A percentile compares a stretch with the other conserved stretches of the same genome.
Conservation (phyloP, 2,329 filamentous ascomycete genomes). For the Apiospora malaysiana region DNA sequence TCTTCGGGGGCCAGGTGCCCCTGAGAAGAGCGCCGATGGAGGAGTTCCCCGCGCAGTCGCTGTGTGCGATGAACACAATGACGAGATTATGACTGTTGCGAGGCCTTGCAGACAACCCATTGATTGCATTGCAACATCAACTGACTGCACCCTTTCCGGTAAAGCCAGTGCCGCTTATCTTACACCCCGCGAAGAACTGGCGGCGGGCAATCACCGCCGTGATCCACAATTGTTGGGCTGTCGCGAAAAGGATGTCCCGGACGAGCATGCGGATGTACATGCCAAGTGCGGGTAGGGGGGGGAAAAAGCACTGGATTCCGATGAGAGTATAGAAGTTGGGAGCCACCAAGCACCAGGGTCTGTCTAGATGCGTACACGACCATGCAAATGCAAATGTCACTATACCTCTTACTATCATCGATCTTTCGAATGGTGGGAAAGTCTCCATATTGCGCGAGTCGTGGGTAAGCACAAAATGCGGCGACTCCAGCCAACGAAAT, state of each 20-base stretch:
- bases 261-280: background rate
- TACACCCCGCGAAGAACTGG: background rate
- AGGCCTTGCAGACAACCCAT: constrained; percentile 6
- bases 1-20: background rate
- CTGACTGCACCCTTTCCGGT: background rate
- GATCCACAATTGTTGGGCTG: constrained; percentile 1
- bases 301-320: background rate
- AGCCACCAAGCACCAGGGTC: background rate
- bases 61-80: background rate
- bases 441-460: constrained; percentile 6
- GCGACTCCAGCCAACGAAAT: constrained; percentile 9
- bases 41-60: background rate
- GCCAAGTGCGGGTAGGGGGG: background rate
- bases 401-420: background rate
- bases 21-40: background rate
- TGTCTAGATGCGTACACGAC: background rate
- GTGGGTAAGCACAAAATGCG: background rate
- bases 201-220: constrained; percentile 6
- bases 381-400: background rate
- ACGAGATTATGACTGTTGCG: constrained; percentile 3
- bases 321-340: background rate
- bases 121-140: background rate
- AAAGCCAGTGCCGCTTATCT: background rate
- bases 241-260: background rate
- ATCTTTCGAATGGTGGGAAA: background rate